These are phyloP conservation scores for Fagus crenata DNA, from an alignment of 306 rosid genomes.

Conservation along the genomic window DNA sequence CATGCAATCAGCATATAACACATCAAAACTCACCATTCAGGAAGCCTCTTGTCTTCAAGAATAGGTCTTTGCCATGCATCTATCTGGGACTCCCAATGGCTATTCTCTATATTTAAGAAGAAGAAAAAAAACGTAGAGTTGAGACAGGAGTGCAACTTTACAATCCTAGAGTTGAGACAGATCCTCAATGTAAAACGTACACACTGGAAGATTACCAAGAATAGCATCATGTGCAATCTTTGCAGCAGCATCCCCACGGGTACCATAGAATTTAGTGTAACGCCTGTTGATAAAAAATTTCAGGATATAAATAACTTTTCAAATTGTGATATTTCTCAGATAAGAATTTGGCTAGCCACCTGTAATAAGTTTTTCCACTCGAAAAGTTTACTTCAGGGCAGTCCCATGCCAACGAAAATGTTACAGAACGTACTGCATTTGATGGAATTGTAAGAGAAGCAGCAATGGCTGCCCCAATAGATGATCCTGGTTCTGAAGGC, in stretches of 20 bases:
- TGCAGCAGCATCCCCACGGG: conserved; percentile 76
- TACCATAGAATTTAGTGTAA: conserved; percentile 84
- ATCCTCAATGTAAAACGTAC: not conserved
- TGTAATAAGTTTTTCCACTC: conserved; percentile 63
- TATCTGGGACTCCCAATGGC: conserved; percentile 80
- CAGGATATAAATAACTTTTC: conserved; percentile 27
- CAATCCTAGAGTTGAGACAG: not conserved
- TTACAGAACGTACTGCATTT: conserved; percentile 56
- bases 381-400: conserved; percentile 79
- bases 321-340: conserved; percentile 20
- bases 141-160: not conserved
- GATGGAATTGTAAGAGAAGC: conserved; percentile 79
- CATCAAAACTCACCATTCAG: conserved; percentile 75
- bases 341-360: conserved; percentile 51
- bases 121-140: not conserved
- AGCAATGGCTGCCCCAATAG: conserved; percentile 95
- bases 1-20: conserved; percentile 20
- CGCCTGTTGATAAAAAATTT: conserved; percentile 61
- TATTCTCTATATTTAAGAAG: conserved; percentile 50
- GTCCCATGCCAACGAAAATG: conserved; percentile 95
- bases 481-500: conserved; percentile 80
- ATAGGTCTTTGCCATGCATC: conserved; percentile 95
- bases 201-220: conserved; percentile 51
- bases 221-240: conserved; percentile 87
- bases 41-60: conserved; percentile 86